Evolutionary conservation across 1,284 basidiomycete genomes (phyloP).

Genomic region (Cutaneotrichosporon sp.): DNA sequence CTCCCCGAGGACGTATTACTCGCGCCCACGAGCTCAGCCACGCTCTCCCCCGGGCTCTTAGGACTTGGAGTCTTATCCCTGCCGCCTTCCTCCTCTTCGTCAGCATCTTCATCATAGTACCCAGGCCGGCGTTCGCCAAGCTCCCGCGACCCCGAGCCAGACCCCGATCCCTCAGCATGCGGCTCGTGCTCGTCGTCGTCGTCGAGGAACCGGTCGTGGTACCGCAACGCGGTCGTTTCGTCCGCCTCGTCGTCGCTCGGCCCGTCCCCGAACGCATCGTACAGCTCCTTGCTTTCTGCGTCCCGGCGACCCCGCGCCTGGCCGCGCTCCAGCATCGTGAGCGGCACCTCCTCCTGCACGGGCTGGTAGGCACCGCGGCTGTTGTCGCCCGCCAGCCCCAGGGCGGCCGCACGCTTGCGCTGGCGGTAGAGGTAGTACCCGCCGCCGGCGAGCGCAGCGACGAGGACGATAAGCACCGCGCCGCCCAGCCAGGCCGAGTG

Average conservation of each 20-base stretch:
- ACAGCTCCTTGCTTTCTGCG: constrained; percentile 62
- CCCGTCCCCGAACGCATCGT: constrained; percentile 81
- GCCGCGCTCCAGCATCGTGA: constrained; percentile 58
- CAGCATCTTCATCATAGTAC: constrained; percentile 28
- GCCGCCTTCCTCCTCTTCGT: not conserved
- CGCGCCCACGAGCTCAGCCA: constrained; percentile 9
- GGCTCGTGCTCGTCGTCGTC: constrained; percentile 36
- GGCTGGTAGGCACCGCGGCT: constrained; percentile 62
- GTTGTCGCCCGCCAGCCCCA: constrained; percentile 42
- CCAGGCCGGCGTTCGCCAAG: constrained; percentile 10
- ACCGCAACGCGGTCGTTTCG: constrained; percentile 33
- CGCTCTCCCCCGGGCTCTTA: not conserved
- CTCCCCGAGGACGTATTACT: constrained; percentile 24
- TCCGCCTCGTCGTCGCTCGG: constrained; percentile 41
- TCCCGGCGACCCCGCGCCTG: constrained; percentile 44
- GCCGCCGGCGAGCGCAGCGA: constrained; percentile 61
- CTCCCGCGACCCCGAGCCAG: constrained; percentile 2
- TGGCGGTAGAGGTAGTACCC: constrained; percentile 54
- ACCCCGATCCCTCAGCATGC: not conserved
- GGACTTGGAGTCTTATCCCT: not conserved
- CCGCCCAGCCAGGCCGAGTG: constrained; percentile 81
- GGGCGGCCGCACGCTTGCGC: constrained; percentile 50
- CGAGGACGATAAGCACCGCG: constrained; percentile 66
- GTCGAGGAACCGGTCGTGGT: constrained; percentile 48
- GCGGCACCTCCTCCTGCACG: constrained; percentile 65